Base-by-base conservation (phyloP, 768 basidiomycete genomes). In the Daedaleopsis nitida region DNA sequence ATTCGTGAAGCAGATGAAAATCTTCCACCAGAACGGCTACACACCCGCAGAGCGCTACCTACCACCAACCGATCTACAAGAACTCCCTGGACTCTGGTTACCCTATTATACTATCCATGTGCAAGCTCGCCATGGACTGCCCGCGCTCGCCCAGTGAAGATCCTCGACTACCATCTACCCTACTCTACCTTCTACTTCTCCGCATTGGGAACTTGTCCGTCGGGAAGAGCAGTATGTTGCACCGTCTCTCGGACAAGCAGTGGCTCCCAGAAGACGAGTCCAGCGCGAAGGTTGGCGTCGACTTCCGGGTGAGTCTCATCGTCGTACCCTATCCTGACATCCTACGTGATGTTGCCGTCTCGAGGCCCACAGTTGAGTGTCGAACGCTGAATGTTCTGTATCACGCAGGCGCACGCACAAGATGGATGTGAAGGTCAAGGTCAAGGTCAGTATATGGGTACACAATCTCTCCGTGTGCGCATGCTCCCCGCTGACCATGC, bases 1-100 rank as follows among this genome's bases (percentile, higher is more conserved):
- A n/a, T n/a, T n/a, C n/a, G 94, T 97, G 38, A 98, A 98, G 73
- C 96, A 98, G 75, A 97, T 98, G 95, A 97, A 96, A 81, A 96
- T 98, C 59, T 95, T 98, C 52, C 92, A 98, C 73, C 92, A 96
- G 73, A 86, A 88, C 63, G 96, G 96, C 13, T 98, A 94, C 76
- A 84, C 87, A 2, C 74, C 76, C 9, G 83, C 89, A 0, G 94
- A 97, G 72, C 84, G 94, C 27, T 79, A 87, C 85, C 3, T 96
- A 86, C 77, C 81, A 89, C 19, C 83, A 87, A 0, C 87, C 88
- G 34, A 87, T 98, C 51, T 94, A 89, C 76, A 86, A 86, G 68
- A 91, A 96, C 73, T 86, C 95, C 5, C 79, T 96, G 62, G 96
- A 98, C 65, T 91, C 88, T 5, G 94, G 91, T 0, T 92, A 96